Evolutionary conservation across 129 eudicot genomes (phyloP).

Genomic region (Arctium minus): DNA sequence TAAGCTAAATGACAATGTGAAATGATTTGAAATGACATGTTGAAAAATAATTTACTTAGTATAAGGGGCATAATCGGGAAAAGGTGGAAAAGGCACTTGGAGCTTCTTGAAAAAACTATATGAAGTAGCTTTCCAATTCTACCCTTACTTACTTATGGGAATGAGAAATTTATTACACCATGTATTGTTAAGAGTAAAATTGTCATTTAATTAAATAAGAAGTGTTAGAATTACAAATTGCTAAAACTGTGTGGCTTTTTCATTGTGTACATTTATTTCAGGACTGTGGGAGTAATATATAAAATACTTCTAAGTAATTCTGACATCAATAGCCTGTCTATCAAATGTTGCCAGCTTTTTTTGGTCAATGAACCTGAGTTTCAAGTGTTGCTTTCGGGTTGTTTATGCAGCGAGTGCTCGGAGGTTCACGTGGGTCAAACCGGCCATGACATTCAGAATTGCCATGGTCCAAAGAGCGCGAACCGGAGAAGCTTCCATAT

Average conservation of each 20-base stretch:
- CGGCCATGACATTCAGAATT: conserved; percentile 73
- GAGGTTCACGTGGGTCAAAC: conserved; percentile 68
- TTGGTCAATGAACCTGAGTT: neutral
- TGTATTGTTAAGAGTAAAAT: neutral
- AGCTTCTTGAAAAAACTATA: neutral
- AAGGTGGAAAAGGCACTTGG: neutral
- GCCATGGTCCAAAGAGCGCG: conserved; percentile 57
- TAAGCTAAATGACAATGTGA: neutral
- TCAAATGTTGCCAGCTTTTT: neutral
- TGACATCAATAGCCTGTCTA: neutral
- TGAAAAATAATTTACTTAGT: neutral
- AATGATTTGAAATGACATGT: neutral
- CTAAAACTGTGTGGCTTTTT: neutral
- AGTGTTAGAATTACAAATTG: neutral
- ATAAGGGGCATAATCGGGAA: neutral
- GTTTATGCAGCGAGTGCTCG: conserved; percentile 67
- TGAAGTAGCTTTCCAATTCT: neutral
- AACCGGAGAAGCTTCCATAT: conserved; percentile 65
- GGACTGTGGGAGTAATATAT: too few relatives aligned
- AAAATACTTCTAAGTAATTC: too few relatives aligned
- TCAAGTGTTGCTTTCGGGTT: neutral
- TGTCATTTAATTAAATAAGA: neutral
- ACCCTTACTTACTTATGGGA: neutral
- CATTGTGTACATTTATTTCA: too few relatives aligned
- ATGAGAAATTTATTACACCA: neutral